Base-by-base conservation (phyloP, 73 alveolate genomes). In the Paramecium sonneborni region DNA sequence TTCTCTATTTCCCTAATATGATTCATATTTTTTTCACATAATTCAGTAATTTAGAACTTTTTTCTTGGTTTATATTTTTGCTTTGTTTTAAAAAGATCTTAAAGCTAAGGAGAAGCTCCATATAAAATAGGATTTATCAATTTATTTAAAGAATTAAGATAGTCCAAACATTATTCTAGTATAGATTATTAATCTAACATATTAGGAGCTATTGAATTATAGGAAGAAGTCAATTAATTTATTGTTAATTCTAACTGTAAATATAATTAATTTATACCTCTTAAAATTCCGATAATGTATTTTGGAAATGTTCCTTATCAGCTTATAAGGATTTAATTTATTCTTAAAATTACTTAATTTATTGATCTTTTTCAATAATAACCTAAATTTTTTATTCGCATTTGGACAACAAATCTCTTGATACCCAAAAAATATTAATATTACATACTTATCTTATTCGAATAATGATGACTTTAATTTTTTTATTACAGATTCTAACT, bases 161-260 rank as follows among this genome's bases (percentile, higher is more conserved):
- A 35, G 6, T 62, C 43, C 43, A 35, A 35, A 35, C 43, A 35
- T 35, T 35, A 35, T 4, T 35, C 2, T 35, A 35, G 2, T 4
- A 35, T 4, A 35, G 43, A 35, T 35, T 35, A 35, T 35, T 62
- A 32, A 62, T 62, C 84, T 26, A 30, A 2, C 84, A 62, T 26
- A 32, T 26, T 62, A 2, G 84, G 84, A 26, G 84, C 84, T 30
- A 62, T 62, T 24, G 39, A 62, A 62, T 62, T 62, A 62, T 62
- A 62, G 12, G 39, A 32, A 30, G 39, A 62, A 23, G 84, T 62
- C 18, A 62, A 62, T 62, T 26, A 62, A 32, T 62, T 62, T 62
- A 62, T 62, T 14, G 84, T 62, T 62, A 62, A 30, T 62, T 62
- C 84, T 62, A 62, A 62, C 84, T 62, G 84, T 62, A 62, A 30